Conservation (phyloP, 2,329 filamentous ascomycete genomes). For the Tympanopsis confertula region DNA sequence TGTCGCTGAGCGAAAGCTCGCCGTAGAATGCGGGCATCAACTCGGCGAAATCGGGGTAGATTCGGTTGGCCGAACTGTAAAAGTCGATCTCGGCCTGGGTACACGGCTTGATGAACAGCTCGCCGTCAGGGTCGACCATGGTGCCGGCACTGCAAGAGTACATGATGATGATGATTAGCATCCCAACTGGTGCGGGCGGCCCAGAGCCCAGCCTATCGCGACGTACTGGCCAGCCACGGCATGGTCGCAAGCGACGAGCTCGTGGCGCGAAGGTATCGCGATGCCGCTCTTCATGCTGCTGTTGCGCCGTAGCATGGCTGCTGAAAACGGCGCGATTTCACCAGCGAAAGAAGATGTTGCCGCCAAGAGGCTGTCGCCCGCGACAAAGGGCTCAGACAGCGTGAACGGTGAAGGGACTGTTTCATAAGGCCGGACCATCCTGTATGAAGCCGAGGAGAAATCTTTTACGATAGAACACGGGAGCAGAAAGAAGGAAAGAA, state of each 20-base stretch:
- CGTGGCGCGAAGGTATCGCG: conserved; percentile 41
- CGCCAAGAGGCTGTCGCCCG: too few species aligned
- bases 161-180: conserved; percentile 3
- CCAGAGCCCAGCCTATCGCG: neutral
- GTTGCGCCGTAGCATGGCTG: conserved; percentile 8
- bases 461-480: too few species aligned
- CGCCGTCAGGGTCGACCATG: conserved; percentile 70
- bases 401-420: too few species aligned
- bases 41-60: conserved; percentile 62
- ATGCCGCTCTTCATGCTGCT: conserved; percentile 21
- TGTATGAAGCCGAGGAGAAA: too few species aligned
- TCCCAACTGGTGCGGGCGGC: neutral
- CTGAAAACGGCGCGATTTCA: conserved; percentile 6
- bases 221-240: conserved; percentile 79
- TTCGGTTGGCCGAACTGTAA: conserved; percentile 60
- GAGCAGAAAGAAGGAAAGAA: too few species aligned
- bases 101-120: conserved; percentile 89
- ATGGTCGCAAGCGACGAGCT: conserved; percentile 59
- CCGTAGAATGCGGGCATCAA: conserved; percentile 83
- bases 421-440: too few species aligned
- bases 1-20: conserved; percentile 57
- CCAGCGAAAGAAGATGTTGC: too few species aligned
- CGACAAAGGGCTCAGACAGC: too few species aligned
- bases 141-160: conserved; percentile 64
- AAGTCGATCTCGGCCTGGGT: conserved; percentile 77